phyloP scores from a whole-genome alignment of 768 basidiomycete species.

The Kwoniella newhampshirensis region DNA sequence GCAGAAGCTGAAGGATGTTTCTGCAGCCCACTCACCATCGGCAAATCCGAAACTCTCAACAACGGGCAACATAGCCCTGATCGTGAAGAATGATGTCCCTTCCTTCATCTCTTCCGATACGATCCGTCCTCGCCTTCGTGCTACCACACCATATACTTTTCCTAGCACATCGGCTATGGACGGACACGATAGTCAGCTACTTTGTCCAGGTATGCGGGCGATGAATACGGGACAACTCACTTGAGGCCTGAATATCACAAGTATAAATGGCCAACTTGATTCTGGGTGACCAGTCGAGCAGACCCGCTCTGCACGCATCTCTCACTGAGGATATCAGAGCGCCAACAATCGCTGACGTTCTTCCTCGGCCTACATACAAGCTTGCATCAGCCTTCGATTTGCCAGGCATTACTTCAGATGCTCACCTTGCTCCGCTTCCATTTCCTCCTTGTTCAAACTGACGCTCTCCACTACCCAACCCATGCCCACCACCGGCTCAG shows the following conservation, averaged over 20 bases:
- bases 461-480: constrained; percentile 79
- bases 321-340: constrained; percentile 83
- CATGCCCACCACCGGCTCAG: constrained; percentile 90
- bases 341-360: constrained; percentile 80
- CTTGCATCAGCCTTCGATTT: constrained; percentile 1
- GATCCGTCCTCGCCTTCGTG: constrained; percentile 84
- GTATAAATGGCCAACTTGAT: constrained; percentile 98
- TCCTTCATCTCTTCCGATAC: constrained; percentile 99
- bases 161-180: constrained; percentile 85
- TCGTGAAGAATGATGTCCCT: constrained; percentile 89
- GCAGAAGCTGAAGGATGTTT: too few species aligned
- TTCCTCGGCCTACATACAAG: constrained; percentile 65
- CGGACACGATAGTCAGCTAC: constrained; percentile 4
- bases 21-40: constrained; percentile 66
- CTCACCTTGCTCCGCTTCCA: constrained; percentile 59
- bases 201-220: neutral
- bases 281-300: constrained; percentile 96
- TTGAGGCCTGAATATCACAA: constrained; percentile 96
- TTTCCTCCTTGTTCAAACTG: constrained; percentile 65
- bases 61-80: constrained; percentile 85
- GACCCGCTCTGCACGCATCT: constrained; percentile 83
- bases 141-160: constrained; percentile 93
- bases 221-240: constrained; percentile 58
- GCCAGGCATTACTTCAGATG: neutral
- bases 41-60: constrained; percentile 98